Evolutionary conservation across 805 yeast genomes (phyloP), one percentile per base, ranked within the genome.

Genomic region (Priceomyces medius): DNA sequence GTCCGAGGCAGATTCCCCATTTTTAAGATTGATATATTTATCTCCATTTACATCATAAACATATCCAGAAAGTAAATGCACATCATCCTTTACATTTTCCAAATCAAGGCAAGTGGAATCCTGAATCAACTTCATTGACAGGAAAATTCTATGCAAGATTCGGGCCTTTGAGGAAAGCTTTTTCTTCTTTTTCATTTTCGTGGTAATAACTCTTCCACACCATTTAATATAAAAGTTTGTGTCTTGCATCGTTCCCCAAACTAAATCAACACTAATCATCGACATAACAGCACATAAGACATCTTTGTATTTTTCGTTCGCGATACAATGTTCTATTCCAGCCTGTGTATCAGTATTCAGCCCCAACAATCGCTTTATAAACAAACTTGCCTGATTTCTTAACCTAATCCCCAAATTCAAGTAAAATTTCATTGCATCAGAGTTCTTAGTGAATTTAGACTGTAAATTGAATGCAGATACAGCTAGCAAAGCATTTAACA

Each of bases 161-260:
- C 80, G 71, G 1, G 96, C 95, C 60, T 88, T 88, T 16, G 85
- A 73, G 0, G 90, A 81, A 17, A 88, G 61, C 46, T 76, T 78
- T 51, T 82, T 64, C 55, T 88, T 79, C 40, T 69, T 73, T 33
- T 67, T 67, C 82, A 83, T 81, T 53, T 91, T 79, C 49, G 80
- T 76, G 24, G 79, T 77, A 19, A 88, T 83, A 42, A 86, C 82
- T 42, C 76, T 77, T 46, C 87, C 91, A 64, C 95, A 85, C 52
- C 88, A 79, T 41, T 80, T 77, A 40, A 88, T 69, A 63, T 87
- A 87, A 43, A 81, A 75, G 47, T 79, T 80, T 54, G 95, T 87
- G 50, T 85, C 93, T 41, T 85, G 82, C 90, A 86, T 85, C 1
- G 91, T 81, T 2, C 96, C 96, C 88, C 95, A 85, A 12, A 87